Evolutionary conservation across 768 basidiomycete species (phyloP).

Genomic region (Cystobasidium onofrii): DNA sequence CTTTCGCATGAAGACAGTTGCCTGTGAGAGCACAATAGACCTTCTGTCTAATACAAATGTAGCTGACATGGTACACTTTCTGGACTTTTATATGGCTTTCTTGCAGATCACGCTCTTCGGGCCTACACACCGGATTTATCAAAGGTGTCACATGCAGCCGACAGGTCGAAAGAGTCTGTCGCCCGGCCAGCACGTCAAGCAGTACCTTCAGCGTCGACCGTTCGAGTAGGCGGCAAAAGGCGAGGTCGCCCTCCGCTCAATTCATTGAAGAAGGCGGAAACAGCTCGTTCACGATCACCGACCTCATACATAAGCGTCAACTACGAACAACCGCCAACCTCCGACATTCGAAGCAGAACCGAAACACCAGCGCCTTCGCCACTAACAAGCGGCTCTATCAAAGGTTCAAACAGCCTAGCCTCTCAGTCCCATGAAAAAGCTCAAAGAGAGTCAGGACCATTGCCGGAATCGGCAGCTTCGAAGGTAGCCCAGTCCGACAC

Average conservation of each 20-base stretch:
- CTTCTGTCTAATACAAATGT: too few relatives aligned
- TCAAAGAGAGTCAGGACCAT: too few relatives aligned
- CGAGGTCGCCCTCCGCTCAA: not conserved
- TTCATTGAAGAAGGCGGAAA: not conserved
- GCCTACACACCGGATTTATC: not conserved
- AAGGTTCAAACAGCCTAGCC: too few relatives aligned
- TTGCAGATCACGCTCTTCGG: not conserved
- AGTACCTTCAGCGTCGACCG: not conserved
- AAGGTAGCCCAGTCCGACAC: not conserved
- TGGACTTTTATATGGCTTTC: not conserved
- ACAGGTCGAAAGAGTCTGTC: not conserved
- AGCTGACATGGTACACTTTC: too few relatives aligned
- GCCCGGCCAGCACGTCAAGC: not conserved
- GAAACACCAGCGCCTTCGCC: not conserved
- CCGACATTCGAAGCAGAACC: not conserved
- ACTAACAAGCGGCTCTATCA: not conserved
- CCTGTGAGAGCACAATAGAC: conserved; percentile 53
- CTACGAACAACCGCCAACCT: not conserved
- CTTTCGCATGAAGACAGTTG: conserved; percentile 77
- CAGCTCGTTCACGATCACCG: not conserved
- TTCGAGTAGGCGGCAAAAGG: not conserved
- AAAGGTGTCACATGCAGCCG: not conserved
- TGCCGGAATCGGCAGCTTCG: not conserved
- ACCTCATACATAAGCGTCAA: not conserved
- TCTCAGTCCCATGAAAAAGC: too few relatives aligned